Base-by-base conservation (phyloP, 352 stramenopile species). In the Globisporangium irregulare region DNA sequence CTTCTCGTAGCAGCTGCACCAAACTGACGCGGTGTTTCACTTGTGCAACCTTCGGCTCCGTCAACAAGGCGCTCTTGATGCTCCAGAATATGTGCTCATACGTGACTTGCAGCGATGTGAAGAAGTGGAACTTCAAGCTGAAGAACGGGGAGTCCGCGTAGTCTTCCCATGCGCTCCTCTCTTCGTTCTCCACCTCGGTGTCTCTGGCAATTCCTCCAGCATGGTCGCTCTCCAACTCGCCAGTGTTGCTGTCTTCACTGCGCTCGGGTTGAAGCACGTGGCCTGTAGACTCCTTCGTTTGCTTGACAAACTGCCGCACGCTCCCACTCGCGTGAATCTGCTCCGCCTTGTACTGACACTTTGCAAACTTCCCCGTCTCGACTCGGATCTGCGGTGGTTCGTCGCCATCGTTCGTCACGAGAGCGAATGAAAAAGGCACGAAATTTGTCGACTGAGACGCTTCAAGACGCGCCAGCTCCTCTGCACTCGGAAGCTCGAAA, bases 101-200 rank as follows among this genome's bases (percentile, higher is more conserved):
- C 3, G 83, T 89, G 24, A 92, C 84, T 82, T 93, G 81, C 27
- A 83, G 89, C 1, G 83, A 91, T 10, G 80, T 84, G 67, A 93
- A 87, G 53, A 91, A 90, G 64, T 87, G 76, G 64, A 92, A 86
- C 46, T 82, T 78, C 50, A 90, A 66, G 5, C 69, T 76, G 62
- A 94, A 84, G 62, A 84, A 90, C 8, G 73, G 77, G 8, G 86
- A 94, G 22, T 89, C 79, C 29, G 89, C 59, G 46, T 94, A 94
- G n/a, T 91, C 84, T 41, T 78, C 71, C 75, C 83, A 89, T 63
- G 10, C 72, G 74, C 55, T 61, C 14, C 14, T 61, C 27, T 48
- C 55, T 20, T 61, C 18, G 29, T 46, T 22, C 14, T 43, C 12
- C 67, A 4, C 53, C 46, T 62, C 48, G 9, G 59, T 36, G 14